Percentiles rank a stretch among this genome's conserved stretches.
These are phyloP conservation scores for Neurospora terricola DNA, from an alignment of 495 filamentous ascomycete species.

Conservation along the genomic window DNA sequence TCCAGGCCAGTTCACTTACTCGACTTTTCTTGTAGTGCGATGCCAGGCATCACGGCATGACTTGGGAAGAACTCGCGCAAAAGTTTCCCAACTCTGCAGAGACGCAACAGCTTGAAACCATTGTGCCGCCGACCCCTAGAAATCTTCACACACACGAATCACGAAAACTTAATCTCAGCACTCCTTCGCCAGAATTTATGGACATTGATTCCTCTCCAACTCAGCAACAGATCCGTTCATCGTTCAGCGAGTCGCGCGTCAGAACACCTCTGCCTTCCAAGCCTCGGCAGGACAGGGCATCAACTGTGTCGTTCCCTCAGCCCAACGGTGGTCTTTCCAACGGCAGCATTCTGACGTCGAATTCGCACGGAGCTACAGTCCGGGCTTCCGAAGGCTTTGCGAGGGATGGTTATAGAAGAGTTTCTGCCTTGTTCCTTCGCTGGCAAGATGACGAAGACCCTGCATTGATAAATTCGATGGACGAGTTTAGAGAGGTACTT, in stretches of 20 bases:
- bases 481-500: slow-evolving; percentile 31
- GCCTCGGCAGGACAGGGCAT: slow-evolving; percentile 32
- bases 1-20: slow-evolving; percentile 5
- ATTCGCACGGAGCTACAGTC: background rate
- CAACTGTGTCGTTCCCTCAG: background rate
- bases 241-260: slow-evolving; percentile 33
- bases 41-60: slow-evolving; percentile 40
- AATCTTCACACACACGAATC: slow-evolving; percentile 16
- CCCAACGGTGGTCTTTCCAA: background rate
- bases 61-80: slow-evolving; percentile 37
- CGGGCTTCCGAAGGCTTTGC: background rate
- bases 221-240: slow-evolving; percentile 20
- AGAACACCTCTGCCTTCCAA: slow-evolving; percentile 39
- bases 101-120: slow-evolving; percentile 18
- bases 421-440: slow-evolving; percentile 33
- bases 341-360: background rate
- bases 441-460: slow-evolving; percentile 38
- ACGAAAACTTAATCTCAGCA: slow-evolving; percentile 9
- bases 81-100: slow-evolving; percentile 34
- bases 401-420: slow-evolving; percentile 27
- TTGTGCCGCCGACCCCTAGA: slow-evolving; percentile 13
- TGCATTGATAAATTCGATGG: slow-evolving; percentile 19
- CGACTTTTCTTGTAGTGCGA: slow-evolving; percentile 30
- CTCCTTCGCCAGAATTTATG: slow-evolving; percentile 9
- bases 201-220: slow-evolving; percentile 20